Percentiles rank a stretch among this genome's conserved stretches.
Evolutionary conservation across 2,329 filamentous ascomycete species (phyloP).

Genomic region (Diaporthe sp.): DNA sequence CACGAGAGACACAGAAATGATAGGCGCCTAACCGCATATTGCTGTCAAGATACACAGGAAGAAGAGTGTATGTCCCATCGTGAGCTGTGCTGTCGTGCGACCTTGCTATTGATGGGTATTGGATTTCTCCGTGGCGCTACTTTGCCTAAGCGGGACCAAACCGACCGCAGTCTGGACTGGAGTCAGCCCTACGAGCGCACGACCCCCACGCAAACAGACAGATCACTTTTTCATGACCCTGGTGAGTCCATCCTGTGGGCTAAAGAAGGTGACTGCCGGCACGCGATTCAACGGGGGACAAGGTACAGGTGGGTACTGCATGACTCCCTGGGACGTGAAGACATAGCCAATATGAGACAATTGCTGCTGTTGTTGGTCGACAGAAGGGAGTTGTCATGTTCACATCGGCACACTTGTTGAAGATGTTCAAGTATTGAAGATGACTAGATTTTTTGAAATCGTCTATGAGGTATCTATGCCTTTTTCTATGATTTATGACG

Average conservation of each 20-base stretch:
- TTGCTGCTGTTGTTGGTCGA: neutral
- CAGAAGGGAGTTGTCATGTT: neutral
- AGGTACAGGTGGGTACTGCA: neutral
- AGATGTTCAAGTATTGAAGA: neutral
- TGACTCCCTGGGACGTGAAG: neutral
- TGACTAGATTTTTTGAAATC: slow-evolving; percentile 21
- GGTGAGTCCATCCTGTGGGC: neutral
- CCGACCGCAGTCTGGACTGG: neutral
- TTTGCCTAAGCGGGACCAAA: neutral
- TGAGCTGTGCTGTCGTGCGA: neutral
- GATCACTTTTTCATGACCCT: neutral
- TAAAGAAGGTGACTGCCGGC: neutral
- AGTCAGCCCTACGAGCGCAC: slow-evolving; percentile 18
- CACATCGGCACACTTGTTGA: neutral
- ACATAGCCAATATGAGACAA: neutral
- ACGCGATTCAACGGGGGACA: neutral
- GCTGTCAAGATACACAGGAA: neutral
- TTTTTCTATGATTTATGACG: slow-evolving; percentile 30
- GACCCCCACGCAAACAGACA: slow-evolving; percentile 8
- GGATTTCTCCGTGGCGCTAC: neutral
- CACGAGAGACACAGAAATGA: neutral
- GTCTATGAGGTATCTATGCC: slow-evolving; percentile 34
- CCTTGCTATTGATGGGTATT: neutral
- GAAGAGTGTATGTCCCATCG: neutral
- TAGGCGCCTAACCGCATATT: neutral